Evolutionary conservation across 129 eudicot genomes (phyloP).

Genomic region (Gnaphalium uliginosum): DNA sequence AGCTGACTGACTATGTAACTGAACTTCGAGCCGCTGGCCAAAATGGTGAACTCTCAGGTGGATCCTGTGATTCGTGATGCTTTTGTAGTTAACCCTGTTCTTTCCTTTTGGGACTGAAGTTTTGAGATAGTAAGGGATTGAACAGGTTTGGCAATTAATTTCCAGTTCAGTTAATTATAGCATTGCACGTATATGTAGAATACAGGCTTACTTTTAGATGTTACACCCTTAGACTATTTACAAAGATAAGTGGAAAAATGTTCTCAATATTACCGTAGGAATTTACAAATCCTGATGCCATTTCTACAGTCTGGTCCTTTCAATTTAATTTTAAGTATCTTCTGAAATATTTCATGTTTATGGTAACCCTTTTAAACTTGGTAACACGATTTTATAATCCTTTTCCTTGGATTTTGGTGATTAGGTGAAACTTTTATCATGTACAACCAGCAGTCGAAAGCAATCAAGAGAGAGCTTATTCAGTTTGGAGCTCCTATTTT

Average conservation of each 20-base stretch:
- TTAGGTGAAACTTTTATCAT: constrained; percentile 83
- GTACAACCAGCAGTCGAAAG: constrained; percentile 84
- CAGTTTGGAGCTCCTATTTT: constrained; percentile 94
- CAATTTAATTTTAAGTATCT: not conserved
- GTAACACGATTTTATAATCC: constrained; percentile 7
- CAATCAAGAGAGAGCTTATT: constrained; percentile 85
- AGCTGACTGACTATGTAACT: constrained; percentile 73
- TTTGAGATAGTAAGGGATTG: constrained; percentile 79
- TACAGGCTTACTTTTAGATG: constrained; percentile 5
- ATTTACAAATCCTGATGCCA: not conserved
- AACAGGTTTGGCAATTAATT: constrained; percentile 73
- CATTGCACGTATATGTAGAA: constrained; percentile 18
- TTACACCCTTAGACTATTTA: constrained; percentile 8
- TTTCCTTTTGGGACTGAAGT: constrained; percentile 76
- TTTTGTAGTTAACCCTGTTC: constrained; percentile 72
- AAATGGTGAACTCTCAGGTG: constrained; percentile 99
- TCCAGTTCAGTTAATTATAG: constrained; percentile 30
- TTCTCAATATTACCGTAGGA: constrained; percentile 10
- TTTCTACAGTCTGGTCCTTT: not conserved
- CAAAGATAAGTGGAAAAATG: not conserved
- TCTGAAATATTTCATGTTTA: not conserved
- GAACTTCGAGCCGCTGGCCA: constrained; percentile 93
- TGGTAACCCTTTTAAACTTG: not conserved
- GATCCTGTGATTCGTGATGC: constrained; percentile 91
- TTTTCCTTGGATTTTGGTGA: constrained; percentile 17